Conservation (phyloP, 73 alveolate genomes). For the Paramecium pentaurelia region DNA sequence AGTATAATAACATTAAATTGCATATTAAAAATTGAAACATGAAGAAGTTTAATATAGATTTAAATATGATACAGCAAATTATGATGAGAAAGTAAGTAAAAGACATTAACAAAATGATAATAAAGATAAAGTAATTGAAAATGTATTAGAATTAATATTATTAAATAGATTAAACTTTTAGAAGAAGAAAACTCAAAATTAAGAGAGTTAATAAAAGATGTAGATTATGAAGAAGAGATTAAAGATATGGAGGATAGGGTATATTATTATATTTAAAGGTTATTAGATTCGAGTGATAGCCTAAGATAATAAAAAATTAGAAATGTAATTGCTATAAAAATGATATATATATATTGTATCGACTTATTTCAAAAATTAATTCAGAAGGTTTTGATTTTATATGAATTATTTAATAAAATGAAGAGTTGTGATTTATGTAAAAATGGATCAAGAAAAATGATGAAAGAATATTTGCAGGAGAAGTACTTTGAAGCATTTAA, state of each 20-base stretch:
- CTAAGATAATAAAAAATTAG: conserved; percentile 3
- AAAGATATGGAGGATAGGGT: conserved; percentile 18
- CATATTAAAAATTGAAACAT: neutral
- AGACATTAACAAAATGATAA: neutral
- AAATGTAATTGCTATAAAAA: neutral
- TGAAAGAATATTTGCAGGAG: neutral
- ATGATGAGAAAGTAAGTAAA: neutral
- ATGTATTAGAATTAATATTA: neutral
- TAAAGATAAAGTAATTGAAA: neutral
- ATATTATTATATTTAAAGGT: neutral
- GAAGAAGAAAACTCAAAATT: neutral
- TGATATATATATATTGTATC: neutral
- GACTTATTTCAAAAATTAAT: neutral
- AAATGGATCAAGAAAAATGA: neutral
- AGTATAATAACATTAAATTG: neutral
- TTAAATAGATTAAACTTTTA: neutral
- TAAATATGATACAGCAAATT: neutral
- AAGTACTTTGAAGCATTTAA: conserved; percentile 43
- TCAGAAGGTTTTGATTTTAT: neutral
- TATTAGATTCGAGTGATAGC: conserved; percentile 18
- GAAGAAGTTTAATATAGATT: neutral
- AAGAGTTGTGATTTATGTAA: neutral
- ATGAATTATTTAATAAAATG: neutral
- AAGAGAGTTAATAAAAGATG: neutral
- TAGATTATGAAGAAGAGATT: neutral